Percentiles rank a stretch among this genome's conserved stretches.
These are phyloP conservation scores for Sanghuangporus baumii DNA, from an alignment of 1,284 basidiomycete genomes.

Conservation along the genomic window DNA sequence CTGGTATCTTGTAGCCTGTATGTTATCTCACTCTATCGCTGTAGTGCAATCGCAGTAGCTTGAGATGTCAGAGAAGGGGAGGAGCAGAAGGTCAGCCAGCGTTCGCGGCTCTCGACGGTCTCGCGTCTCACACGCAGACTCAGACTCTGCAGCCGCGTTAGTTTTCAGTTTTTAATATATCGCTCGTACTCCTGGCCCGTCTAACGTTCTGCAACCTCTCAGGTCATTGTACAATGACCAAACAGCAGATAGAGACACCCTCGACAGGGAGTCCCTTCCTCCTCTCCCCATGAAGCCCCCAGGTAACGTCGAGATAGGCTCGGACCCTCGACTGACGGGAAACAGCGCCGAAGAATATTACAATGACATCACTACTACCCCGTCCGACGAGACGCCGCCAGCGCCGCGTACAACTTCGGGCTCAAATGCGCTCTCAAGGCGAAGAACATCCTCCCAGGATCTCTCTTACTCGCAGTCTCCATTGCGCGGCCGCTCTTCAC, in stretches of 20 bases:
- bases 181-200: not conserved
- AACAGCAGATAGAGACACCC: not conserved
- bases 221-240: not conserved
- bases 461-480: conserved; percentile 4
- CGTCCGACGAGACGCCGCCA: not conserved
- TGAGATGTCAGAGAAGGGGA: not conserved
- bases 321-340: not conserved
- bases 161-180: not conserved
- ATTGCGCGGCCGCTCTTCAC: conserved; percentile 10
- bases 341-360: conserved; percentile 12
- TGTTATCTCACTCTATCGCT: not conserved
- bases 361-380: not conserved
- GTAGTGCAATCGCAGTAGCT: not conserved
- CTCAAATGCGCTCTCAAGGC: conserved; percentile 4
- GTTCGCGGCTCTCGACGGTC: conserved; percentile 5
- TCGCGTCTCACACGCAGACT: not conserved
- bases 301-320: not conserved
- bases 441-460: conserved; percentile 4
- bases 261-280: not conserved
- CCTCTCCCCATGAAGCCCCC: conserved; percentile 3
- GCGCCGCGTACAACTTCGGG: not conserved
- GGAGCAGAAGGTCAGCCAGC: not conserved
- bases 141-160: not conserved
- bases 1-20: not conserved
- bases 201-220: not conserved